Percentiles rank a stretch among this genome's conserved stretches.
These are phyloP conservation scores for Sclerotinia minor DNA, from an alignment of 2,329 filamentous ascomycete species.

Conservation along the genomic window DNA sequence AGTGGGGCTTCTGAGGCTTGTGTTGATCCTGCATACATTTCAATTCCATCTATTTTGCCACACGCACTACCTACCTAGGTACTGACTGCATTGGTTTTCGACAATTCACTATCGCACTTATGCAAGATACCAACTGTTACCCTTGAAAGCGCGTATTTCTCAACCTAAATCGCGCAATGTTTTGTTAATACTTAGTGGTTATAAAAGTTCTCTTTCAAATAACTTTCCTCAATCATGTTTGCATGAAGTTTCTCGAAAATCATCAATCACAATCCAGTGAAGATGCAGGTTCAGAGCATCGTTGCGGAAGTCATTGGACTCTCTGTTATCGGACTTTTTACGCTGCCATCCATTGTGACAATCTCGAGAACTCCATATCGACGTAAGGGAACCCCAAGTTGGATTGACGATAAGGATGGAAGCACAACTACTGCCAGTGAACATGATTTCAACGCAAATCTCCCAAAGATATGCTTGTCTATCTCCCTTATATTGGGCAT, in stretches of 20 bases:
- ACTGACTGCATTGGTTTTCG: conserved; percentile 13
- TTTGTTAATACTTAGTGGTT: not conserved
- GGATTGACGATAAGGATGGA: conserved; percentile 69
- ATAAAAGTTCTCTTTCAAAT: conserved; percentile 12
- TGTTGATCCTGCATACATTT: conserved; percentile 4
- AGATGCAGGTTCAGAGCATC: conserved; percentile 16
- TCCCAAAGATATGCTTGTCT: conserved; percentile 41
- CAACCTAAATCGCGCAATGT: conserved; percentile 10
- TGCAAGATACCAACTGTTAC: conserved; percentile 17
- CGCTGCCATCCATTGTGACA: conserved; percentile 17
- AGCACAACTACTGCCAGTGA: conserved; percentile 62
- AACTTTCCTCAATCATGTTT: not conserved
- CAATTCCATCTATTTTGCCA: conserved; percentile 7
- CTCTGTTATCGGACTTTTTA: conserved; percentile 13
- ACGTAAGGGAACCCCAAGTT: conserved; percentile 7
- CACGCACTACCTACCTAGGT: not conserved
- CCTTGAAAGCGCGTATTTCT: conserved; percentile 15
- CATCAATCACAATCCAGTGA: not conserved
- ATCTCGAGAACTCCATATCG: conserved; percentile 12
- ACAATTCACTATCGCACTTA: conserved; percentile 19
- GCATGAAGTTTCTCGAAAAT: not conserved
- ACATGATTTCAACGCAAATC: conserved; percentile 59
- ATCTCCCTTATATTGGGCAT: conserved; percentile 38
- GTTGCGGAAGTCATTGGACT: conserved; percentile 24
- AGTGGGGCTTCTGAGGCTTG: not conserved